Base-by-base conservation (phyloP, 805 yeast genomes). In the Wickerhamomyces chaumierensis region DNA sequence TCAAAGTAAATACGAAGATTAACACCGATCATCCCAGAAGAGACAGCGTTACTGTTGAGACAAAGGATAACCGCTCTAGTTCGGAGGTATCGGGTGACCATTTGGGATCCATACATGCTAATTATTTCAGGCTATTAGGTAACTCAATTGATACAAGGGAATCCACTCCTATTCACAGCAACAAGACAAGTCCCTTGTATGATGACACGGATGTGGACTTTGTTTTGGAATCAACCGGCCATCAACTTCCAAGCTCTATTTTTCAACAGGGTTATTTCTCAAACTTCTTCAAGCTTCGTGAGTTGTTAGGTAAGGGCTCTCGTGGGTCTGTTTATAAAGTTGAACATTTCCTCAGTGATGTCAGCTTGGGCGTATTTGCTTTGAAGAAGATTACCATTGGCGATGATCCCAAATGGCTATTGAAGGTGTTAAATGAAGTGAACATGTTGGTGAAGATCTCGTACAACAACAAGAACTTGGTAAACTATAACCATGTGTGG, bases 401-500 rank as follows among this genome's bases (percentile, higher is more conserved):
- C 0, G 74, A 82, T 49, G 78, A 82, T 48, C 67, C 75, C 39
- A 65, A 63, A n/a, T 76, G 82, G 67, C 66, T 87, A 27, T 69
- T 73, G 35, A 75, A 75, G 43, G 87, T 83, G 5, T 62, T 87
- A 36, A 70, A 75, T 41, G 96, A 87, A 53, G 96, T 87, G 3
- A 70, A 80, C 45, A 71, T 88, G 37, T 58, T 87, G 29, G 80
- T 60, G 36, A 67, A 57, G 25, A 45, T 61, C 39, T 73, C 62
- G 37, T 70, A 54, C 69, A 68, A 58, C 31, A 63, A 64, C 45
- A 63, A 71, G 34, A 81, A 86, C 55, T 66, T 87, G 47, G 84
- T 87, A 20, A 73, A 81, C 17, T 87, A 87, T 53, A 86, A 87
- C 52, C 96, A 87, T 58, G 95, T 86, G 19, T 87, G 96, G 96